Percentiles rank a stretch among this genome's conserved stretches.
Conservation (phyloP, 1,139 yeast genomes). For the Magnusiomyces clavatus region DNA sequence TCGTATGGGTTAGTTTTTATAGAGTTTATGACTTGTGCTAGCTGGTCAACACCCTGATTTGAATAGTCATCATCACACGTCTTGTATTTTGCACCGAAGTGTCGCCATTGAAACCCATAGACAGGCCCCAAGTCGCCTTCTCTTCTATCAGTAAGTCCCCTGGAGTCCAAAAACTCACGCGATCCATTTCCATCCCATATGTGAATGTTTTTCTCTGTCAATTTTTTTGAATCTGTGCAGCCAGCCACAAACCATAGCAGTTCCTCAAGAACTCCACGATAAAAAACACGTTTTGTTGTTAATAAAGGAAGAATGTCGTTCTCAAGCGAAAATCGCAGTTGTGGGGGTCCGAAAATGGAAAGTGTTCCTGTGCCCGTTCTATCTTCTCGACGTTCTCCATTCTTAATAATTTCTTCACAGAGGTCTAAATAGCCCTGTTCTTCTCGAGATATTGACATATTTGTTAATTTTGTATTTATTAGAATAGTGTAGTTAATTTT, state of each 20-base stretch:
- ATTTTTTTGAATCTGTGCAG: constrained; percentile 74
- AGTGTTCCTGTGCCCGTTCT: constrained; percentile 96
- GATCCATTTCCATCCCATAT: constrained; percentile 99
- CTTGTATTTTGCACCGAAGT: constrained; percentile 85
- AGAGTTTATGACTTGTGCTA: constrained; percentile 69
- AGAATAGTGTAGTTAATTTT: neutral
- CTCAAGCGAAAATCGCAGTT: constrained; percentile 69
- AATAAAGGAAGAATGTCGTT: constrained; percentile 74
- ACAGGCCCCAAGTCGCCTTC: constrained; percentile 98
- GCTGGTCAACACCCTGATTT: constrained; percentile 86
- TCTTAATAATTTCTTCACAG: constrained; percentile 63
- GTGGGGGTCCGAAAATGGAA: constrained; percentile 93
- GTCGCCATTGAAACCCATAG: constrained; percentile 99
- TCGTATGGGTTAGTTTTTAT: constrained; percentile 86
- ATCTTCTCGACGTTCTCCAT: constrained; percentile 89
- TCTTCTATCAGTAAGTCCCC: constrained; percentile 72
- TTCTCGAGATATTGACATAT: constrained; percentile 31
- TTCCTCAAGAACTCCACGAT: constrained; percentile 83
- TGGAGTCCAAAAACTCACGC: constrained; percentile 73
- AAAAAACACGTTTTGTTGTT: constrained; percentile 88
- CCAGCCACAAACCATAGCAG: constrained; percentile 90
- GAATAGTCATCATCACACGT: constrained; percentile 83
- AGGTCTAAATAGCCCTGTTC: constrained; percentile 85
- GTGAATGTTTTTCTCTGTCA: constrained; percentile 76
- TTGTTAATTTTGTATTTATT: constrained; percentile 23